Percentiles rank a stretch among this genome's conserved stretches.
phyloP scores from a whole-genome alignment of 1,284 basidiomycete species.

The Apiotrichum domesticum region DNA sequence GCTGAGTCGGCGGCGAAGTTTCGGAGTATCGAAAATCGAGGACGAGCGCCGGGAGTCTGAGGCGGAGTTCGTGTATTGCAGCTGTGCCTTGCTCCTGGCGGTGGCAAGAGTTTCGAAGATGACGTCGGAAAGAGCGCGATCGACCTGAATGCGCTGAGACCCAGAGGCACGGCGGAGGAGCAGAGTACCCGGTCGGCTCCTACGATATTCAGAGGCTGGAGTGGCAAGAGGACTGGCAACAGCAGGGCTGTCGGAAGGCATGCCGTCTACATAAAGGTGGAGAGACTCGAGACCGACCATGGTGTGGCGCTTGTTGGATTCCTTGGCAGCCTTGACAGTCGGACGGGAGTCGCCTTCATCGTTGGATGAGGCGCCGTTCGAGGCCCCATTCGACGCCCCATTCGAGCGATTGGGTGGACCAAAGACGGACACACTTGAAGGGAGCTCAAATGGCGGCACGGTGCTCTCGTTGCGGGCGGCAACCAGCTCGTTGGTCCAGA shows the following conservation, averaged over 20 bases:
- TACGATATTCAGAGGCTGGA: conserved; percentile 13
- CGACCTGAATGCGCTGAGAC: conserved; percentile 55
- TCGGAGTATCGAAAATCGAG: conserved; percentile 28
- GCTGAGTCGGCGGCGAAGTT: conserved; percentile 34
- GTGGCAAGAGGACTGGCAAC: too few relatives aligned
- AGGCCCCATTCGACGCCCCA: too few relatives aligned
- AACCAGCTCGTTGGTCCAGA: conserved; percentile 68
- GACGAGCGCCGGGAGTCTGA: conserved; percentile 19
- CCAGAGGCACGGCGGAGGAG: conserved; percentile 64
- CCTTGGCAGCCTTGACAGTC: not conserved
- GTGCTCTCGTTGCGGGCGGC: conserved; percentile 38
- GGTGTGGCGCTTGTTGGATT: conserved; percentile 9
- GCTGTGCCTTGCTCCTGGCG: conserved; percentile 38
- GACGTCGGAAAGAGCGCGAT: conserved; percentile 45
- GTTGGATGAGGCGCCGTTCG: too few relatives aligned
- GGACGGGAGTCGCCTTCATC: not conserved
- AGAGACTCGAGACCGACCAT: conserved; percentile 1
- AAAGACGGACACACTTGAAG: conserved; percentile 33
- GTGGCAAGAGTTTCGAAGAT: conserved; percentile 45
- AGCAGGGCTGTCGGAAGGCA: not conserved
- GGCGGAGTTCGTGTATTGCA: conserved; percentile 23
- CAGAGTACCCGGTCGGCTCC: conserved; percentile 45
- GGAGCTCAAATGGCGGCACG: conserved; percentile 43
- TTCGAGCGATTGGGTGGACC: not conserved
- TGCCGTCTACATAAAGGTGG: not conserved